phyloP scores from a whole-genome alignment of 129 eudicot species.

The Flaveria brownii region DNA sequence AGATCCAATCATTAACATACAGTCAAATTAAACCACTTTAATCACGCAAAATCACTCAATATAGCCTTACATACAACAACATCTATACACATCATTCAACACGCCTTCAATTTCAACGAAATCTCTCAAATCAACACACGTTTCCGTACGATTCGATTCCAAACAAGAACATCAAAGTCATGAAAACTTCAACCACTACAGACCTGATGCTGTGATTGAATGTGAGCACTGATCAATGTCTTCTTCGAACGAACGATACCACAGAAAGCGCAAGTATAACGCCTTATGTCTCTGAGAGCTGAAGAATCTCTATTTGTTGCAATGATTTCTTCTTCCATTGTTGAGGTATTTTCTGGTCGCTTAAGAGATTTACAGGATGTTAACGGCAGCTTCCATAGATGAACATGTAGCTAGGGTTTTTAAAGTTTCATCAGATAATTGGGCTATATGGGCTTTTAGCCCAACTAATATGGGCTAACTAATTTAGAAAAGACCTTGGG shows the following conservation, averaged over 20 bases:
- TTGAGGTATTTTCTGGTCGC: not conserved
- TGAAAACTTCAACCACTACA: not conserved
- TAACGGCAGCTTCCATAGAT: conserved; percentile 21
- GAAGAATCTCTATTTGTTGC: conserved; percentile 23
- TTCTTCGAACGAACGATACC: conserved; percentile 88
- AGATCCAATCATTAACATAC: too few species aligned
- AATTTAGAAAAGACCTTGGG: too few species aligned
- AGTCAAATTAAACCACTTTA: too few species aligned
- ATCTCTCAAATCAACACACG: not conserved
- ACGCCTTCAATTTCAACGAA: not conserved
- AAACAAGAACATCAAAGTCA: not conserved
- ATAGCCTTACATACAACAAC: too few species aligned
- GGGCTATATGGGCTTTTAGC: not conserved
- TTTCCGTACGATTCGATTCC: not conserved
- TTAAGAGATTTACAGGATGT: not conserved
- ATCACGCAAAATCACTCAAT: too few species aligned
- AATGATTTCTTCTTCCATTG: conserved; percentile 31
- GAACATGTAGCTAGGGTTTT: conserved; percentile 33
- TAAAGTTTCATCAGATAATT: not conserved
- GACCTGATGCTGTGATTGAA: conserved; percentile 66
- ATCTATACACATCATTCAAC: too few species aligned
- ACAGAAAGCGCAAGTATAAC: conserved; percentile 70
- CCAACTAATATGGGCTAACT: too few species aligned
- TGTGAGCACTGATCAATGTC: conserved; percentile 62
- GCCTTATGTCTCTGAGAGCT: conserved; percentile 62